Base-by-base conservation (phyloP, 805 yeast species). In the Lipomyces japonicus region DNA sequence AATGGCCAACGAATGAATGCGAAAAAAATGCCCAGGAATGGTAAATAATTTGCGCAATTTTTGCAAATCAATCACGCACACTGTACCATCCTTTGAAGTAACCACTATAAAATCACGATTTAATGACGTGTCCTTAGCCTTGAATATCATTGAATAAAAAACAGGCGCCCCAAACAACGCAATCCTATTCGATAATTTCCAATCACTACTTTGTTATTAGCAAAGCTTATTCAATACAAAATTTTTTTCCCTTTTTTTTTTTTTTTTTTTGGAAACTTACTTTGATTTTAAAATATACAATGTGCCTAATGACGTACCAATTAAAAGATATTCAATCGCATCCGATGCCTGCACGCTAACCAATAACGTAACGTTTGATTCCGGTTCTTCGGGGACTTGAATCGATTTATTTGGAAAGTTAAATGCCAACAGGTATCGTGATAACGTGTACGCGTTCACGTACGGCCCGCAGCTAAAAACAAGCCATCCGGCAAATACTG, bases 151-250 rank as follows among this genome's bases (percentile, higher is more conserved):
- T 10, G 58, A 41, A 18, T 40, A 54, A 21, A 44, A 35, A 4
- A 54, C 52, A 7, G 58, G 58, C 3, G 58, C 45, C 5, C 58
- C 58, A 9, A 49, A 53, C 5, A 54, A 39, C 5, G 53, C 50
- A 21, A 54, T 39, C 10, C 58, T 39, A 16, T 41, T 34, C 5
- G 57, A 54, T 4, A 54, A 35, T 12, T 38, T 23, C 57, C 51
- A 39, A 14, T 5, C 30, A 5, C 16, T 28, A 3, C 10, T 26
- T 3, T 14, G 23, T 4, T 7, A 25, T 24, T 37, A 28, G 41
- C 18, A 35, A 21, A 3, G 14, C 7, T n/a, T 14, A 14, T 38
- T 16, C 39, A 5, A 5, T 18, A 3, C 18, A n/a, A 39, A 5
- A 28, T 26, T 9, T n/a, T n/a, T n/a, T n/a, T n/a, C n/a, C 24